Evolutionary conservation across 768 basidiomycete genomes (phyloP).

Genomic region (Lanmaoa pseudosensibilis): DNA sequence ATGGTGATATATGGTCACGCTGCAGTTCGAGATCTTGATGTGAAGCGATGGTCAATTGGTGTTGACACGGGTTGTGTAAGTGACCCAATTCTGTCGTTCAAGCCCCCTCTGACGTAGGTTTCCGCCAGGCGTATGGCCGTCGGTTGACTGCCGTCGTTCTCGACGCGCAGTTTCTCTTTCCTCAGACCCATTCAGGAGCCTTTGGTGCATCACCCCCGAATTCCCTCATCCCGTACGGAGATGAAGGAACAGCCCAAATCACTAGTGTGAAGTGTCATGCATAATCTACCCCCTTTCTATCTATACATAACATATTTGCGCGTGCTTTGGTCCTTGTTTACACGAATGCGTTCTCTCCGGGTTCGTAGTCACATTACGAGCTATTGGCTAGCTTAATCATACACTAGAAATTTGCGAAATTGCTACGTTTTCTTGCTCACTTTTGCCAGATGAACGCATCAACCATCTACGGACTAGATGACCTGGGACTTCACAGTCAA

Average conservation of each 20-base stretch:
- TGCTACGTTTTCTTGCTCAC: background rate
- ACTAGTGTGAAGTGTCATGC: conserved; percentile 49
- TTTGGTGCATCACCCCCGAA: conserved; percentile 23
- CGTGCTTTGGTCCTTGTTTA: background rate
- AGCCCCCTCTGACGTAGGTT: background rate
- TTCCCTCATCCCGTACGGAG: conserved; percentile 53
- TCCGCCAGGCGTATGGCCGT: conserved; percentile 53
- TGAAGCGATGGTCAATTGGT: conserved; percentile 82
- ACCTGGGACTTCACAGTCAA: conserved; percentile 6
- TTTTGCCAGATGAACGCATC: background rate
- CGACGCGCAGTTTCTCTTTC: conserved; percentile 26
- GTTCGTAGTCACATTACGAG: background rate
- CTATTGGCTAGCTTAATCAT: background rate
- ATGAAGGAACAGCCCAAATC: conserved; percentile 49
- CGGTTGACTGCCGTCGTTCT: conserved; percentile 70
- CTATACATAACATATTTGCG: background rate
- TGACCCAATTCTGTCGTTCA: conserved; percentile 6
- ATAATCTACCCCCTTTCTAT: background rate
- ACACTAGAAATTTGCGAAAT: background rate
- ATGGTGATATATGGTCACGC: conserved; percentile 89
- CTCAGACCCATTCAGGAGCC: conserved; percentile 8
- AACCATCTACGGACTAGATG: background rate
- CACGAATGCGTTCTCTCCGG: background rate
- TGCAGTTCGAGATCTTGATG: conserved; percentile 75
- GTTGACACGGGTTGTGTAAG: conserved; percentile 86